Evolutionary conservation across 2,329 filamentous ascomycete species (phyloP).

Genomic region (Furcasterigmium sp.): DNA sequence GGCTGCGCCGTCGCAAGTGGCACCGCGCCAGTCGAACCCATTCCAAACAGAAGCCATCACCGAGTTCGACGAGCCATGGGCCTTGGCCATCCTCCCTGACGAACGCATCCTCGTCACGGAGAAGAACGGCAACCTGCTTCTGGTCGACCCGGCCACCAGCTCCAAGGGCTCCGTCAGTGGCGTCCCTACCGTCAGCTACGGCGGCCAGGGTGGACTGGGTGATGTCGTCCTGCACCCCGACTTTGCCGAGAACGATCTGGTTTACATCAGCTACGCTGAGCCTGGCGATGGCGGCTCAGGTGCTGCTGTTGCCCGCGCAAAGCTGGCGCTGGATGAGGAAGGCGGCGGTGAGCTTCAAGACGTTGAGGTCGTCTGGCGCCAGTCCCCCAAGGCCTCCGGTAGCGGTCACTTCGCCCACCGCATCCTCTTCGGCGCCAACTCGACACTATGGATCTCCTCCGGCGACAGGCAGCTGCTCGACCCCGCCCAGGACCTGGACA

Average conservation of each 20-base stretch:
- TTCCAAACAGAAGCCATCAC: slow-evolving; percentile 15
- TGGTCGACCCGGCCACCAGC: slow-evolving; percentile 22
- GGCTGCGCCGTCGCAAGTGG: slow-evolving; percentile 18
- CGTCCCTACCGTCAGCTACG: slow-evolving; percentile 23
- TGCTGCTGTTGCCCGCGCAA: slow-evolving; percentile 23
- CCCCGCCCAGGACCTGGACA: slow-evolving; percentile 22
- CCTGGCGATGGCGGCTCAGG: slow-evolving; percentile 15
- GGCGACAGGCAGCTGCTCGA: slow-evolving; percentile 26
- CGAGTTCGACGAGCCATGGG: slow-evolving; percentile 18
- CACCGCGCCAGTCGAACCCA: slow-evolving; percentile 20
- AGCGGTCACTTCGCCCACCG: slow-evolving; percentile 24
- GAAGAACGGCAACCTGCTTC: slow-evolving; percentile 20
- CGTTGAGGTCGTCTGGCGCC: slow-evolving; percentile 26
- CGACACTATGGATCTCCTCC: slow-evolving; percentile 24
- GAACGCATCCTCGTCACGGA: slow-evolving; percentile 24
- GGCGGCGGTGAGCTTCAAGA: slow-evolving; percentile 21
- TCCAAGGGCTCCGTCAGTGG: slow-evolving; percentile 22
- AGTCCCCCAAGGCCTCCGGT: slow-evolving; percentile 20
- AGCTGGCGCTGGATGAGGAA: slow-evolving; percentile 20
- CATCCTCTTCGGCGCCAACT: slow-evolving; percentile 22
- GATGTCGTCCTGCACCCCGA: slow-evolving; percentile 27
- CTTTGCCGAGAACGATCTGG: slow-evolving; percentile 21
- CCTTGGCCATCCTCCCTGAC: slow-evolving; percentile 25
- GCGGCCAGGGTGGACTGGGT: slow-evolving; percentile 24
- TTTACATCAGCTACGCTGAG: slow-evolving; percentile 27